Evolutionary conservation across 805 yeast species (phyloP), one percentile per base, ranked within the genome.

Genomic region (Maudiozyma turicensis): DNA sequence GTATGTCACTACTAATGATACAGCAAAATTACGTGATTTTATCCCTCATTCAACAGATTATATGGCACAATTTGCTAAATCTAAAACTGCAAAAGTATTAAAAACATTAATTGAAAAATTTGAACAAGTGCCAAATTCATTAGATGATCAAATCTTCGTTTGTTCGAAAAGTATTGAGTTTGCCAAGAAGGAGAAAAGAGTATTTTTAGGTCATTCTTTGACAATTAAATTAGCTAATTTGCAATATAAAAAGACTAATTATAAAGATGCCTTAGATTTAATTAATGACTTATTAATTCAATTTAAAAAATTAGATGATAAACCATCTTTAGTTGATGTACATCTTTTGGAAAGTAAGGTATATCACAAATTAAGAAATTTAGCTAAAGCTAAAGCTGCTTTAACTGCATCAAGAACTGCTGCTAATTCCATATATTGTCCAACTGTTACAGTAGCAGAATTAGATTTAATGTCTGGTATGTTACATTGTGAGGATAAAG

Each of bases 381-480:
- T 86, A 59, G 85, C 96, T 5, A 93, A 91, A 70, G 79, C 96
- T 5, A 80, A 86, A 59, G 97, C 98, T 7, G 82, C 96, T 2
- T 74, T 93, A 58, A 89, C 98, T 2, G 82, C 95, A 44, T 96
- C 99, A 1, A 80, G 98, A 67, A 93, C 99, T 0, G 84, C 95
- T 3, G 99, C 99, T n/a, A 95, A 93, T 66, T 78, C 97, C 26
- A 87, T 93, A 47, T 95, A 90, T 71, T 86, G 96, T 60, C 95
- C 98, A 8, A 86, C 97, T n/a, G 72, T 82, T 46, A 76, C 84
- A 58, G 96, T 93, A 69, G 98, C 98, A 1, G 95, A 89, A 63
- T 76, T 93, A 48, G 99, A 93, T 65, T 78, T 87, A 70, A 89
- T 91, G 83, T 83, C 95, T 64, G 99, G 99, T 58, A 82, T 91